Conservation (phyloP, 1,139 yeast genomes). For the Blastobotrys illinoisensis region DNA sequence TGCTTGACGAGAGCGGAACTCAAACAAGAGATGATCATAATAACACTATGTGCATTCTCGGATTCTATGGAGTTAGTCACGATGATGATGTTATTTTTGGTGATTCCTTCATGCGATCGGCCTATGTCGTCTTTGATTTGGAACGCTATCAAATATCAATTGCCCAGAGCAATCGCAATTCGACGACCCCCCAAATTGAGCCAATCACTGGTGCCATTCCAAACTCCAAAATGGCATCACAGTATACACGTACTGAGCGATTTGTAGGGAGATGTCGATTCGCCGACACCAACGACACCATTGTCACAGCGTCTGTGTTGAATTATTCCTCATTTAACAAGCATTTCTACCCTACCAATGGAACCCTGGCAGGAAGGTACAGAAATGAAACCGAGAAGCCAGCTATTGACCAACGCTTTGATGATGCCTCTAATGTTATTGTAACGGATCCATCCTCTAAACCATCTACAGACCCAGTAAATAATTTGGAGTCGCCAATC, state of each 20-base stretch:
- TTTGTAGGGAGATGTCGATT: background rate
- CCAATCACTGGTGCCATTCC: slow-evolving; percentile 20
- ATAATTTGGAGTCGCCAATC: background rate
- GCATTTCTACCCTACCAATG: background rate
- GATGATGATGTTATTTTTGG: slow-evolving; percentile 43
- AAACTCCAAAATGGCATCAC: slow-evolving; percentile 10
- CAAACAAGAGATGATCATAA: slow-evolving; percentile 11
- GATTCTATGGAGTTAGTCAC: slow-evolving; percentile 17
- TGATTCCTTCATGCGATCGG: slow-evolving; percentile 66
- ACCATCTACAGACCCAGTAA: background rate
- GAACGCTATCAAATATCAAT: slow-evolving; percentile 58
- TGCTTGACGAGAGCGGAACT: slow-evolving; percentile 11
- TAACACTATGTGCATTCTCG: slow-evolving; percentile 16
- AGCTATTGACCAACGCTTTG: background rate
- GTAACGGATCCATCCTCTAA: background rate
- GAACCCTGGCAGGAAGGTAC: too few relatives aligned
- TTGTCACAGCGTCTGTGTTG: background rate
- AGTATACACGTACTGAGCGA: background rate
- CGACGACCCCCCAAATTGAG: slow-evolving; percentile 19
- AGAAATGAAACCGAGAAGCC: too few relatives aligned
- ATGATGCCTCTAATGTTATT: background rate
- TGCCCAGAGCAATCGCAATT: slow-evolving; percentile 48
- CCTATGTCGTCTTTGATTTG: slow-evolving; percentile 73
- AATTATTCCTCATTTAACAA: background rate
- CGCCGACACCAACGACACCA: background rate